Conservation (phyloP, 352 stramenopile species). For the Phytophthora citrophthora region DNA sequence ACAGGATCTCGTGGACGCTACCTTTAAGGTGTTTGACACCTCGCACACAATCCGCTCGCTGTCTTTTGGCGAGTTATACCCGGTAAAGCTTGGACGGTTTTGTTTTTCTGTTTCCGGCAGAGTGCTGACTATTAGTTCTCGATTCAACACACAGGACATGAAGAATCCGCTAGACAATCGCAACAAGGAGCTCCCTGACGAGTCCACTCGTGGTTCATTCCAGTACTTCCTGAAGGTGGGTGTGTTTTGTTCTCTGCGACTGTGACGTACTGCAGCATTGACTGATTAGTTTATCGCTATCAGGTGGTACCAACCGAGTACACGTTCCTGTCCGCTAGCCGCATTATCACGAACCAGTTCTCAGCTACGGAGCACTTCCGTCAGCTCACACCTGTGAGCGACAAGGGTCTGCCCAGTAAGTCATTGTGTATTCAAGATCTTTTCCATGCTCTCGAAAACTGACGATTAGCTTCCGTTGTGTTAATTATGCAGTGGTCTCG, state of each 20-base stretch:
- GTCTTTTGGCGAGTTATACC: conserved; percentile 79
- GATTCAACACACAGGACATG: conserved; percentile 61
- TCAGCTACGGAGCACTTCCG: conserved; percentile 97
- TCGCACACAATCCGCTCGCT: conserved; percentile 72
- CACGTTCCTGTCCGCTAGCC: conserved; percentile 84
- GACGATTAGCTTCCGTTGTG: conserved; percentile 9
- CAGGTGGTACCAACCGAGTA: conserved; percentile 97
- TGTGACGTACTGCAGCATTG: not conserved
- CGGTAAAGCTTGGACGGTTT: conserved; percentile 37
- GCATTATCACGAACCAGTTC: conserved; percentile 97
- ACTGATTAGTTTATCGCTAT: not conserved
- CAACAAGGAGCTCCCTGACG: conserved; percentile 56
- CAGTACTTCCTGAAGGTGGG: conserved; percentile 88
- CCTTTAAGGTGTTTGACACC: conserved; percentile 79
- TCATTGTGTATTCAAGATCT: not conserved
- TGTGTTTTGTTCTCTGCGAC: not conserved
- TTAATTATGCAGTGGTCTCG: conserved; percentile 88
- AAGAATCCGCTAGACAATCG: conserved; percentile 82
- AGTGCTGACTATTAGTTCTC: not conserved
- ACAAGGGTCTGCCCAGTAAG: conserved; percentile 84
- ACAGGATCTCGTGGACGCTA: conserved; percentile 67
- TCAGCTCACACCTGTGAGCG: conserved; percentile 84
- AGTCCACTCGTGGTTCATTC: conserved; percentile 65
- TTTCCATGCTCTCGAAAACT: conserved; percentile 8
- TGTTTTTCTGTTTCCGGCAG: too few relatives aligned